These are phyloP conservation scores for Acanthamoeba castellanii DNA, from an alignment of 208 protist species.

Conservation along the genomic window DNA sequence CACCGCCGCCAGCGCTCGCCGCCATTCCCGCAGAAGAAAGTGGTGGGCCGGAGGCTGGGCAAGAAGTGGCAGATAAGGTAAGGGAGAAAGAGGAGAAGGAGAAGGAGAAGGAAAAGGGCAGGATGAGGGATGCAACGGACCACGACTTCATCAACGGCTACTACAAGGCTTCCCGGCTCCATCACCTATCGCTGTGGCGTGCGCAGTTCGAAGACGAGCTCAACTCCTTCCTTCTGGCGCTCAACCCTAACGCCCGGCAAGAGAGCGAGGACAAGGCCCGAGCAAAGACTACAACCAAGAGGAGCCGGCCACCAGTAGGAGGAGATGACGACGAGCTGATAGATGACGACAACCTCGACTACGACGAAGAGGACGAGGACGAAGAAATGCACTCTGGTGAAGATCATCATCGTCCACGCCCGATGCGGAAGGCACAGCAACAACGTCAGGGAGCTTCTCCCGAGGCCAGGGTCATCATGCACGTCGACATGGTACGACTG, in stretches of 20 bases:
- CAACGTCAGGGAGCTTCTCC: background rate
- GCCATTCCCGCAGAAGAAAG: too few relatives aligned
- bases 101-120: background rate
- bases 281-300: background rate
- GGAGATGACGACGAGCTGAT: background rate
- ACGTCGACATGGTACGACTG: slow-evolving; percentile 81
- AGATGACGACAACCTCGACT: background rate
- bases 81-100: background rate
- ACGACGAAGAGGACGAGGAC: background rate
- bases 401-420: background rate
- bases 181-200: slow-evolving; percentile 76
- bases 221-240: background rate
- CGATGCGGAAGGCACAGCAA: background rate
- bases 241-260: background rate
- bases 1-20: too few relatives aligned
- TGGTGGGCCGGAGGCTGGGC: background rate
- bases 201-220: slow-evolving; percentile 64
- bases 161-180: slow-evolving; percentile 75
- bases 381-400: background rate
- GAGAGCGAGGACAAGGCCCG: background rate
- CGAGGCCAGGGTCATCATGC: slow-evolving; percentile 61
- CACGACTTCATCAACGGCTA: slow-evolving; percentile 74
- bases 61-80: background rate
- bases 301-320: background rate
- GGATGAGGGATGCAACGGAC: slow-evolving; percentile 35